Conservation (phyloP, 2,329 filamentous ascomycete genomes). For the Aspergillus sojae region DNA sequence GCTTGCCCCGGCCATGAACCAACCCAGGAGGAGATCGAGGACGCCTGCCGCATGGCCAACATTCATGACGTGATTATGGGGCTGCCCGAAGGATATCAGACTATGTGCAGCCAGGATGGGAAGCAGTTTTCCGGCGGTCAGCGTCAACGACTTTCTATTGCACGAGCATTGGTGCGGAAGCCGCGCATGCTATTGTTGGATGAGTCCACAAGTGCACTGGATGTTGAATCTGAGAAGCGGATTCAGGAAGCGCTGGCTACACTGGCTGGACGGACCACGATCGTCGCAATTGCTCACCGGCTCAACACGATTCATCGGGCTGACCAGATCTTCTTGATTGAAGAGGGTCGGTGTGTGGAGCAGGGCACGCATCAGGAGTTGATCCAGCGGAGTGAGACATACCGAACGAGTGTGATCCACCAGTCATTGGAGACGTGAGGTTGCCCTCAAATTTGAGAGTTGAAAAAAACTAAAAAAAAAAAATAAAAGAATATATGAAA, state of each 20-base stretch:
- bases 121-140: constrained; percentile 60
- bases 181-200: constrained; percentile 61
- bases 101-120: constrained; percentile 59
- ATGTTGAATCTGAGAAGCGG: constrained; percentile 55
- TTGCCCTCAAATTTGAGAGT: neutral
- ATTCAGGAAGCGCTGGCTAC: constrained; percentile 47
- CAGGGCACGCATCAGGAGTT: constrained; percentile 54
- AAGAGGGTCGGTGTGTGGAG: constrained; percentile 52
- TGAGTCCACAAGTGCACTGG: constrained; percentile 62
- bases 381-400: constrained; percentile 52
- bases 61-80: constrained; percentile 69
- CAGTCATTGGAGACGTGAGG: constrained; percentile 45
- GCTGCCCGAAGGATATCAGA: constrained; percentile 68
- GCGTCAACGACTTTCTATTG: constrained; percentile 60
- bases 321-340: constrained; percentile 75
- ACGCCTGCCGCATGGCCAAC: constrained; percentile 68
- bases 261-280: constrained; percentile 37
- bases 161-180: constrained; percentile 57
- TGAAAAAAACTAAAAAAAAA: neutral
- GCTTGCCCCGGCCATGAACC: constrained; percentile 57
- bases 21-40: constrained; percentile 63
- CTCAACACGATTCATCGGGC: constrained; percentile 55
- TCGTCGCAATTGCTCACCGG: constrained; percentile 47
- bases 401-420: constrained; percentile 53
- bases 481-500: neutral